These are phyloP conservation scores for Didymella keratinophila DNA, from an alignment of 2,329 filamentous ascomycete genomes.

Conservation along the genomic window DNA sequence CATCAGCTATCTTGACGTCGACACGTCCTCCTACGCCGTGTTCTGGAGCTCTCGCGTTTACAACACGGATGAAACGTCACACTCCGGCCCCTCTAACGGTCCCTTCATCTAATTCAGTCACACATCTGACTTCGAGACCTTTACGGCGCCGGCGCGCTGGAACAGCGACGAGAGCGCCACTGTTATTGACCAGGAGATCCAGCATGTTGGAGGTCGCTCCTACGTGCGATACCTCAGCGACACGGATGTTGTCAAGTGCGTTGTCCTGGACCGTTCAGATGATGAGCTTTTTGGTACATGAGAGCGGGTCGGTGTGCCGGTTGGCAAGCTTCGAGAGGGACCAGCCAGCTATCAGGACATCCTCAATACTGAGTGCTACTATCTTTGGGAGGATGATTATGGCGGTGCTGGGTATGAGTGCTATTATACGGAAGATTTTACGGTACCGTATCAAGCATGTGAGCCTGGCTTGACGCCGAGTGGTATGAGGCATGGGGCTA, in stretches of 20 bases:
- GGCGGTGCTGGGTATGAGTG: neutral
- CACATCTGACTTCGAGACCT: constrained; percentile 64
- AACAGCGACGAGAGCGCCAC: constrained; percentile 59
- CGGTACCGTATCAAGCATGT: neutral
- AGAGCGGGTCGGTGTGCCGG: constrained; percentile 33
- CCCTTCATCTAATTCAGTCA: constrained; percentile 61
- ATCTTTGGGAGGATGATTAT: neutral
- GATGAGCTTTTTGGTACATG: constrained; percentile 62
- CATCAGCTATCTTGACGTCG: constrained; percentile 62
- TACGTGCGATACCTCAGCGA: constrained; percentile 66
- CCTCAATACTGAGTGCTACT: neutral
- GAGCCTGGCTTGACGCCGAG: neutral
- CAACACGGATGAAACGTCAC: constrained; percentile 55
- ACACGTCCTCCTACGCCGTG: constrained; percentile 56
- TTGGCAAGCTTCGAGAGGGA: neutral
- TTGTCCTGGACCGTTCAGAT: constrained; percentile 60
- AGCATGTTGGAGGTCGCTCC: constrained; percentile 54
- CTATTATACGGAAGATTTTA: neutral
- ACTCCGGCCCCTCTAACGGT: constrained; percentile 56
- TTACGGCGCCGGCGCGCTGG: constrained; percentile 60
- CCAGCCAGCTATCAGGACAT: neutral
- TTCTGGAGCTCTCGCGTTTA: constrained; percentile 61
- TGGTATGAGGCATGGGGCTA: neutral
- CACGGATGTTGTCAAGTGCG: constrained; percentile 58
- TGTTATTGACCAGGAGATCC: constrained; percentile 66